A percentile compares a stretch with the other conserved stretches of the same genome.
phyloP scores from a whole-genome alignment of 805 yeast species.

The Candida sithepensis region DNA sequence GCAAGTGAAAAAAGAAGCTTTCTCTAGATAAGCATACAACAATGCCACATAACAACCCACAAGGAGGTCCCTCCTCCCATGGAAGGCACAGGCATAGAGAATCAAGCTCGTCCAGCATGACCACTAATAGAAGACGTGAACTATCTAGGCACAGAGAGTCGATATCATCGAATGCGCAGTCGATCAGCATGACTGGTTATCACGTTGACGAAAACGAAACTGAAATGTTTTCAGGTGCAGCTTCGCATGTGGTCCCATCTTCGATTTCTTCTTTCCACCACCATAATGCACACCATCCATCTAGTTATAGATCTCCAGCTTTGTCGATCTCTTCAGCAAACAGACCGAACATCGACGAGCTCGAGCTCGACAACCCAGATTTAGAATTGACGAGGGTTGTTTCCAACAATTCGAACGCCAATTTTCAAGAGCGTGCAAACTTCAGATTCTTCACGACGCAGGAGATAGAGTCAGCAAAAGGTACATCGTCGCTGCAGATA shows the following conservation, averaged over 20 bases:
- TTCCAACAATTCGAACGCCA: constrained; percentile 34
- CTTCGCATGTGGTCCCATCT: constrained; percentile 71
- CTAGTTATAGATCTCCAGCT: constrained; percentile 21
- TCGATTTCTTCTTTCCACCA: constrained; percentile 76
- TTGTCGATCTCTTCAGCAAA: constrained; percentile 6
- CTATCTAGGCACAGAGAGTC: constrained; percentile 31
- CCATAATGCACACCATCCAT: constrained; percentile 28
- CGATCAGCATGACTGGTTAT: constrained; percentile 7
- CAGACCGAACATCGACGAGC: constrained; percentile 3
- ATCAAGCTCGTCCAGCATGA: constrained; percentile 4
- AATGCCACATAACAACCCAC: not conserved
- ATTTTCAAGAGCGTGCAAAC: constrained; percentile 37
- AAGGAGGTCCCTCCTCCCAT: not conserved
- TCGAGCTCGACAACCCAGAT: constrained; percentile 9
- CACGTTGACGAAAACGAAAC: constrained; percentile 55
- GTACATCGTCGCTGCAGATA: constrained; percentile 72
- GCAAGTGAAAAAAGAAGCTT: too few species aligned
- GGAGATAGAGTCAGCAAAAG: constrained; percentile 83
- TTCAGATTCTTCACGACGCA: constrained; percentile 82
- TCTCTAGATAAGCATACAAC: not conserved
- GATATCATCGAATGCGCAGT: constrained; percentile 19
- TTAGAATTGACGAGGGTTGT: constrained; percentile 33
- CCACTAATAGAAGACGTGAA: constrained; percentile 13
- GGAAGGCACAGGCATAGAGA: constrained; percentile 3
- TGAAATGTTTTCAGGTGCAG: constrained; percentile 77